phyloP scores from a whole-genome alignment of 1,139 yeast genomes.

The Debaryomycetaceae sp. region DNA sequence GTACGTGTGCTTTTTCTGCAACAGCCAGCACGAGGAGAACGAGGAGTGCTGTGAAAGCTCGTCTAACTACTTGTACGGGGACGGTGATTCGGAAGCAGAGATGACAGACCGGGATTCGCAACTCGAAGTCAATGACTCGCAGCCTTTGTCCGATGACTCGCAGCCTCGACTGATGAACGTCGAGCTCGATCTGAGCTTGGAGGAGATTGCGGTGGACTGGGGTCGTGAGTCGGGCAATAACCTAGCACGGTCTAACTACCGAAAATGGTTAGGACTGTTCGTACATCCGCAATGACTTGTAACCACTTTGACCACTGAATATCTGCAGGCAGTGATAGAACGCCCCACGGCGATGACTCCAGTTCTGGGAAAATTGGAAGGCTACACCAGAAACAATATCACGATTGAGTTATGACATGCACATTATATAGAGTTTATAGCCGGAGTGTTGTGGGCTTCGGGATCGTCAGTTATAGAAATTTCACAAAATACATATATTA shows the following conservation, averaged over 20 bases:
- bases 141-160: not conserved
- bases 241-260: not conserved
- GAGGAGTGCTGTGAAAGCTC: not conserved
- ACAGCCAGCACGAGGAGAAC: not conserved
- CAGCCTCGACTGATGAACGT: not conserved
- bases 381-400: no score
- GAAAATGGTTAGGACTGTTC: not conserved
- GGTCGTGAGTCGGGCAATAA: not conserved
- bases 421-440: no score
- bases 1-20: not conserved
- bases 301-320: no score
- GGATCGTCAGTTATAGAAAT: no score
- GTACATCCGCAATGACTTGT: not conserved
- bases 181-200: not conserved
- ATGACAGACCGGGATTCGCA: not conserved
- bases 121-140: no score
- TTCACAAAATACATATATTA: no score
- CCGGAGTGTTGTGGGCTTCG: no score
- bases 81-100: not conserved
- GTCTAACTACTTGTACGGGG: not conserved
- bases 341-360: no score
- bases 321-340: no score
- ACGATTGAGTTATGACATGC: no score
- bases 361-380: no score
- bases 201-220: not conserved